These are phyloP conservation scores for Arabidopsis thaliana DNA, from an alignment of 345 rosid species.

Conservation along the genomic window TAIR10.1 NC_003076.8:13419501-13420000, in stretches of 20 bases:
- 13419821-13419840: too few relatives aligned
- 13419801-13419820: too few relatives aligned
- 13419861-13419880: too few relatives aligned
- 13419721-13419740: slow-evolving; percentile 79
- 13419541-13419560: not conserved
- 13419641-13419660: slow-evolving; percentile 57
- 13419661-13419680: slow-evolving; percentile 69
- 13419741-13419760: slow-evolving; percentile 44
- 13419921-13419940: too few relatives aligned
- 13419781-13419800: too few relatives aligned
- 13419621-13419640: slow-evolving; percentile 40
- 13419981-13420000: too few relatives aligned
- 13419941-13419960: too few relatives aligned
- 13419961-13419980: too few relatives aligned
- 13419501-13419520: not conserved
- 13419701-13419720: slow-evolving; percentile 94
- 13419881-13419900: too few relatives aligned
- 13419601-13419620: not conserved
- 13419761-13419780: not conserved
- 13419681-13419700: slow-evolving; percentile 97
- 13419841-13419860: too few relatives aligned
- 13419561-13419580: not conserved
- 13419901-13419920: too few relatives aligned
- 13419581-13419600: not conserved
- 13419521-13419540: not conserved